Evolutionary conservation across 2,329 filamentous ascomycete genomes (phyloP).

Genomic region (Emmonsia crescens): DNA sequence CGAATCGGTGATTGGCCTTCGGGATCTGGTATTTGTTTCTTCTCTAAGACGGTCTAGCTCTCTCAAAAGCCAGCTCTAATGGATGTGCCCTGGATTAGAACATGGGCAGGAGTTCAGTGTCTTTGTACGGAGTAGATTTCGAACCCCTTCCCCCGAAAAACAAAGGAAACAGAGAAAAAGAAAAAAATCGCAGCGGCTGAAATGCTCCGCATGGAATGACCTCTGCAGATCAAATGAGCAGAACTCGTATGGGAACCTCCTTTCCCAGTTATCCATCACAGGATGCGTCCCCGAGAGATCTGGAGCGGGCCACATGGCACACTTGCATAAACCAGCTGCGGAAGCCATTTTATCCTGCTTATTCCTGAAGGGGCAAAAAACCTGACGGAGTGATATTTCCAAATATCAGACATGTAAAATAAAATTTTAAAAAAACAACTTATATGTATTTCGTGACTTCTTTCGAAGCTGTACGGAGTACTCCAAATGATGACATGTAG

Average conservation of each 20-base stretch:
- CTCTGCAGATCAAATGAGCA: background rate
- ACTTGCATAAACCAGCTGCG: background rate
- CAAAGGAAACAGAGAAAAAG: background rate
- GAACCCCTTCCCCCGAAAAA: background rate
- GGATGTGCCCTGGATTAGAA: background rate
- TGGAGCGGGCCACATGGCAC: background rate
- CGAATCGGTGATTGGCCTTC: background rate
- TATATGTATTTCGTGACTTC: background rate
- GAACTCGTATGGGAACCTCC: background rate
- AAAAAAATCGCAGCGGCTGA: background rate
- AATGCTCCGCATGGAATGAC: background rate
- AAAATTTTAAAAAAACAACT: background rate
- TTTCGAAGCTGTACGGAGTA: background rate
- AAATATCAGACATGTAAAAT: background rate
- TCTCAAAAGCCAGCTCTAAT: background rate
- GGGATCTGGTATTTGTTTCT: background rate
- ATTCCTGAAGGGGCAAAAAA: background rate
- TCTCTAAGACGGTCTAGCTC: background rate
- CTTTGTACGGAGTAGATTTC: background rate
- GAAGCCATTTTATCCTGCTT: background rate
- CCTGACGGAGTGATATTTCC: background rate
- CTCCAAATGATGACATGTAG: background rate
- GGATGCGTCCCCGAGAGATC: background rate
- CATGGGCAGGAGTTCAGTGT: background rate
- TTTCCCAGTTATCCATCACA: background rate